Base-by-base conservation (phyloP, 192 early-diverging fungal species). In the Kickxella alabastrina region DNA sequence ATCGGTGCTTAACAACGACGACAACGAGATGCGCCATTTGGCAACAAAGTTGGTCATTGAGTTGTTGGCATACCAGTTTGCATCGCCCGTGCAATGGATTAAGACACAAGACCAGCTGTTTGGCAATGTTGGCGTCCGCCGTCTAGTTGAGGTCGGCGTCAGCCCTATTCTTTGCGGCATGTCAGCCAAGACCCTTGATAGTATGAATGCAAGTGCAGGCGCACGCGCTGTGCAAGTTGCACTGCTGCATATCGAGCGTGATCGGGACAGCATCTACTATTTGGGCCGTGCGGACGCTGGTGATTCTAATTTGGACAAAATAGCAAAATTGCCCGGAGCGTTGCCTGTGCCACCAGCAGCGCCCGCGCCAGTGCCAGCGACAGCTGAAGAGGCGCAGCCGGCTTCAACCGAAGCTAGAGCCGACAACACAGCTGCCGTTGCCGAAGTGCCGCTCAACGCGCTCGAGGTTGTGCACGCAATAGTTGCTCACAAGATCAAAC, bases 21-120 rank as follows among this genome's bases (percentile, higher is more conserved):
- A 85, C 17, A 77, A 61, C 40, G 83, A 82, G 34, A 82, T 88
- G 57, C 84, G 87, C 54, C 77, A 82, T 21, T 81, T 93, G 26
- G 91, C 87, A 35, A 82, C 84, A 65, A 78, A 65, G 9, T 70
- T 97, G 24, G 59, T 97, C 36, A 83, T 94, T 51, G 92, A 97
- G 71, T 68, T 95, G 42, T 65, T 97, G 14, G 88, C 92, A 8
- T 91, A 94, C 68, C 95, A 97, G 75, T 87, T 97, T 63, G 92
- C 92, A 13, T 86, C 82, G 26, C 87, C 95, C 22, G 92, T 95
- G 15, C 84, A 92, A 61, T 97, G 92, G 95, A 95, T 93, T 50
- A 85, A 90, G 54, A 92, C 95, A 19, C 92, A 94, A 71, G 89
- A 92, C 55, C 68, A 79, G 41, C 71, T 97, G 40, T 86, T 94